Base-by-base conservation (phyloP, 2,329 filamentous ascomycete species). In the Cladosporium phlei region DNA sequence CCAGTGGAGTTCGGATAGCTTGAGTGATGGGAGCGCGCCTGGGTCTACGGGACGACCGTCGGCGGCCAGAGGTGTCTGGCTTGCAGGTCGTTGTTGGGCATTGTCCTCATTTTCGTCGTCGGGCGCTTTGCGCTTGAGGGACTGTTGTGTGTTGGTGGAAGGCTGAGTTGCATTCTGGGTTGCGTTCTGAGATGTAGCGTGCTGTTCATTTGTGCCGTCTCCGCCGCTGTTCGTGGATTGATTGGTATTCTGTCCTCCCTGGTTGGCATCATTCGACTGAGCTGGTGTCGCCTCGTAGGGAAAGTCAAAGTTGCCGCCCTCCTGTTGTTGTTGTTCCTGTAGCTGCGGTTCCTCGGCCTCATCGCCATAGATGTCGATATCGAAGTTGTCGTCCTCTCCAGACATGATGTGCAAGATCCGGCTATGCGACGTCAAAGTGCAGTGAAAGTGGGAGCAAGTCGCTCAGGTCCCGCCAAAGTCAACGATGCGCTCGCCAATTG, bases 1-100 rank as follows among this genome's bases (percentile, higher is more conserved):
- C 93, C 93, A 98, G 66, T 87, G 86, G 8, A 98, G 74, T 39
- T 97, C 93, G 2, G 88, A 90, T 45, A 97, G 80, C 65, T 95
- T 81, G 22, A 97, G 70, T 0, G 90, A 89, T 19, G 82, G 74
- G 4, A 78, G 81, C 2, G 82, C 81, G 52, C 76, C 76, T 2
- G 76, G 75, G 49, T 83, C 80, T 4, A 75, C 63, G 1, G 72
- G 73, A 19, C 77, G 70, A 22, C 38, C 28, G 46, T 53, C 45
- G 22, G 42, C 16, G 12, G 42, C 42, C n/a, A 37, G 5, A 17
- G 46, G 45, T 24, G 50, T 44, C 34, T 48, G 39, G 24, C 39
- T 38, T 20, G 20, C 9, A 44, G 30, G 30, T 5, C 21, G 42
- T 14, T 45, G 34, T 24, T 47, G 44, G 34, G 43, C 48, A 16